These are phyloP conservation scores for Rhexocercosporidium sp. DNA, from an alignment of 2,329 filamentous ascomycete species.

Conservation along the genomic window DNA sequence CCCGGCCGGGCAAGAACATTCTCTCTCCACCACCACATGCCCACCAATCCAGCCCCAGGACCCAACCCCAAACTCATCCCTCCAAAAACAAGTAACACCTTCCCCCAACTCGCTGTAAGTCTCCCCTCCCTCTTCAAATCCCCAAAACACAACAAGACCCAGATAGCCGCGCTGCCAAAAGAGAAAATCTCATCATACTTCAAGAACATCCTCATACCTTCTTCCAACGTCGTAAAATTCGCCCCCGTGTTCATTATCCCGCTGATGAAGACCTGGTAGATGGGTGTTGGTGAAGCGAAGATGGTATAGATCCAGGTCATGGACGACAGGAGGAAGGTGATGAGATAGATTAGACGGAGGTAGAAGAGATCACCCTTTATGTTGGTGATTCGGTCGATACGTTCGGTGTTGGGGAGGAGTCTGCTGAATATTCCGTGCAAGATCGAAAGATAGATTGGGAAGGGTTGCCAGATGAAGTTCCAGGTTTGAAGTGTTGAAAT, in stretches of 20 bases:
- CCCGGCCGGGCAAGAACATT: conserved; percentile 35
- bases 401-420: conserved; percentile 18
- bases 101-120: conserved; percentile 30
- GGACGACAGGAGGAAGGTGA: conserved; percentile 16
- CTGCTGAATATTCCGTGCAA: conserved; percentile 22
- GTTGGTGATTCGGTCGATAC: conserved; percentile 8
- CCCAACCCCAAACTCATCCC: conserved; percentile 29
- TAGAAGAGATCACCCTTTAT: conserved; percentile 22
- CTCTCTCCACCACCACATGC: conserved; percentile 42
- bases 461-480: conserved; percentile 27
- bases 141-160: conserved; percentile 37
- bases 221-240: conserved; percentile 5
- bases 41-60: conserved; percentile 36
- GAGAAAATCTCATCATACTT: conserved; percentile 31
- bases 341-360: conserved; percentile 23
- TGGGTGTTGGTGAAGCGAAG: conserved; percentile 21
- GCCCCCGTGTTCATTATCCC: conserved; percentile 30
- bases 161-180: conserved; percentile 28
- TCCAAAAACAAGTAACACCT: conserved; percentile 20
- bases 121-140: conserved; percentile 42
- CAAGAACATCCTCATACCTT: conserved; percentile 22
- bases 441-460: conserved; percentile 27
- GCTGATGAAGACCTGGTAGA: conserved; percentile 30
- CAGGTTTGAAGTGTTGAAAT: conserved; percentile 24
- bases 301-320: conserved; percentile 17